Evolutionary conservation across 495 filamentous ascomycete species (phyloP), one percentile per base, ranked within the genome.

Genomic region (Hyaloscypha variabilis): DNA sequence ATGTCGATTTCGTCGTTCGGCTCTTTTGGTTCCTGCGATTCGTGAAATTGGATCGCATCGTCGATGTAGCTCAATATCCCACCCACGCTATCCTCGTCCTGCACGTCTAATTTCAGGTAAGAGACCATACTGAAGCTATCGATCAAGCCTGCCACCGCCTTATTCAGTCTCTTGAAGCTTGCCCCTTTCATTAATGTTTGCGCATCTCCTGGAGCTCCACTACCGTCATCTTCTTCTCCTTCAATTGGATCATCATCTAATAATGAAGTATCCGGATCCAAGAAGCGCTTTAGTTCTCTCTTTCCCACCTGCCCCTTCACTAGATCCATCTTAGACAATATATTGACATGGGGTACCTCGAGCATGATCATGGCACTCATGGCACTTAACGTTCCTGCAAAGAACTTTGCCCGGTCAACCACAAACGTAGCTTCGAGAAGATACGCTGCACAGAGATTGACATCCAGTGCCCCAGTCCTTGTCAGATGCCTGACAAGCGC

Each of bases 291-390:
- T 29, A 99, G 74, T 69, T 97, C 93, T 74, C 88, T 88, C 70
- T 90, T 89, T 1, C 88, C 82, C 5, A 97, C 83, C 75, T 90
- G 91, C 34, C 90, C 91, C 68, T 91, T 92, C 61, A 97, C 85
- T 58, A 97, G 87, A 74, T 97, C 95, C 94, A 99, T 97, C 82
- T 99, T 99, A 66, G 86, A 93, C 67, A 99, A 81, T 61, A 97
- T 88, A 72, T 97, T 97, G 71, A 99, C 80, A 72, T 99, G 95
- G 2, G 95, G 95, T 66, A 97, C 85, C 78, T 97, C 95, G 52
- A 99, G 83, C 92, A 97, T 93, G 67, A 97, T 85, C 95, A 99
- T 99, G 36, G 95, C 94, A 61, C 91, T 95, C 94, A 99, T 97
- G 54, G 95, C 95, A 71, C 90, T 94, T 64, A 99, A 78, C 2